Conservation (phyloP, 2,329 filamentous ascomycete genomes). For the Colletotrichum paranaense region DNA sequence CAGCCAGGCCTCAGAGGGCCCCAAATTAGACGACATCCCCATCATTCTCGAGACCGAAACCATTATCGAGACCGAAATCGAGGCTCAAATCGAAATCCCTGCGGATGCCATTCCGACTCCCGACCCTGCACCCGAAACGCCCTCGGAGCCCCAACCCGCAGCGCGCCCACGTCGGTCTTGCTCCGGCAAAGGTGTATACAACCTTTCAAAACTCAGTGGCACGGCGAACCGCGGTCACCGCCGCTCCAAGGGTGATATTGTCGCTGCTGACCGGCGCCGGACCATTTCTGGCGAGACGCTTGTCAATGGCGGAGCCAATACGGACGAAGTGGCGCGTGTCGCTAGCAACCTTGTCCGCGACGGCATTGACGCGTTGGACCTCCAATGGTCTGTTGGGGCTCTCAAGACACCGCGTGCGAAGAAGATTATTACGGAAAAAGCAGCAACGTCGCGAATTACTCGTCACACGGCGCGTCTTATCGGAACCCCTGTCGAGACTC, state of each 20-base stretch:
- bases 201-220: constrained; percentile 71
- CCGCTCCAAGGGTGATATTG: constrained; percentile 61
- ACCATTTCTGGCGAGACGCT: constrained; percentile 56
- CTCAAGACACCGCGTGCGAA: constrained; percentile 48
- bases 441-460: constrained; percentile 45
- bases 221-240: constrained; percentile 70
- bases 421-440: constrained; percentile 48
- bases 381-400: constrained; percentile 55
- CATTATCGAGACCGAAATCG: constrained; percentile 21
- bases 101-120: neutral
- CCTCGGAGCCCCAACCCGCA: constrained; percentile 43
- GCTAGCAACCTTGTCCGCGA: constrained; percentile 46
- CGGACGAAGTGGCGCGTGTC: constrained; percentile 23
- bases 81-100: constrained; percentile 29
- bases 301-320: constrained; percentile 40
- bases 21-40: constrained; percentile 47
- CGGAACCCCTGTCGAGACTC: constrained; percentile 55
- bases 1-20: constrained; percentile 63
- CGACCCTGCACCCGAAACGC: constrained; percentile 21
- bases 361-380: constrained; percentile 59
- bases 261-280: constrained; percentile 55
- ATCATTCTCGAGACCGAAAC: constrained; percentile 35
- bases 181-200: constrained; percentile 72
- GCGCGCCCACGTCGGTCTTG: constrained; percentile 66
- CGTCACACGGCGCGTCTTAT: constrained; percentile 59